phyloP scores from a whole-genome alignment of 352 stramenopile genomes.

The Blastocystis sp. region DNA sequence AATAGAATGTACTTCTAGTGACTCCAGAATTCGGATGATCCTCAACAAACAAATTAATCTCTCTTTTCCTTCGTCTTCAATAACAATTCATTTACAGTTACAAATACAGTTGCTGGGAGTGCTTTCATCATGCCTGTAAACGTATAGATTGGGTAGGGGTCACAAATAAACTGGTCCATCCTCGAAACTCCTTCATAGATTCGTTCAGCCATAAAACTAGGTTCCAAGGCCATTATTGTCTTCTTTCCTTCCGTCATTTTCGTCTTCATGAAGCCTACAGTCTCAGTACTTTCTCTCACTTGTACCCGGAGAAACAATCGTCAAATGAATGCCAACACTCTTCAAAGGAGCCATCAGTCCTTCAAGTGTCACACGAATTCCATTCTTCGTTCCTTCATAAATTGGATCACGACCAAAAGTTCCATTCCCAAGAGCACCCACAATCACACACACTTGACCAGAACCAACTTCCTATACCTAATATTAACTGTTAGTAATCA shows the following conservation, averaged over 20 bases:
- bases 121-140: not conserved
- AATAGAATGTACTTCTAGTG: not conserved
- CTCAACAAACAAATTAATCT: not conserved
- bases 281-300: not conserved
- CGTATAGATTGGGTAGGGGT: not conserved
- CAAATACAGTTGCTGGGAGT: not conserved
- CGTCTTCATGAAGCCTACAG: not conserved
- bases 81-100: not conserved
- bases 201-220: not conserved
- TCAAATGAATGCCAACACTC: not conserved
- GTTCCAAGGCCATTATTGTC: not conserved
- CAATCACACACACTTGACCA: constrained; percentile 2
- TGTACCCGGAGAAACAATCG: not conserved
- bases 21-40: too few species aligned
- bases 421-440: constrained; percentile 1
- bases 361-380: not conserved
- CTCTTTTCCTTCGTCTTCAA: not conserved
- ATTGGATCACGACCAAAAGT: not conserved
- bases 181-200: not conserved
- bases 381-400: constrained; percentile 19
- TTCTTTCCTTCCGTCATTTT: constrained; percentile 11
- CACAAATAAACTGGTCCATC: constrained; percentile 1
- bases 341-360: not conserved
- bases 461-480: not conserved
- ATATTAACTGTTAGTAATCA: not conserved